These are phyloP conservation scores for Lactarius hatsudake DNA, from an alignment of 768 basidiomycete species.

Conservation along the genomic window DNA sequence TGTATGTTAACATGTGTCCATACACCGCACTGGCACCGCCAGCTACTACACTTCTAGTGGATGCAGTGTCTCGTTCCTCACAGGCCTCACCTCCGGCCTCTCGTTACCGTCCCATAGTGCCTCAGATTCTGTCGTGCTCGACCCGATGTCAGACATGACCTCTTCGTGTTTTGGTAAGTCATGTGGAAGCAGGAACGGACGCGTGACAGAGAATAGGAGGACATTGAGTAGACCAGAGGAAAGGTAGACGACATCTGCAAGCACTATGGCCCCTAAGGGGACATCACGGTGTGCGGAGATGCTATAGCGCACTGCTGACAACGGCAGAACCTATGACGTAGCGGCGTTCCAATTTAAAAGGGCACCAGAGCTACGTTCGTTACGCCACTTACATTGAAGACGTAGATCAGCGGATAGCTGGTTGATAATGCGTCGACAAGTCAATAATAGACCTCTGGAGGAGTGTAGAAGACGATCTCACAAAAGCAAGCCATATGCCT, in stretches of 20 bases:
- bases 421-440: not conserved
- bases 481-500: slow-evolving; percentile 4
- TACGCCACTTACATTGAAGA: slow-evolving; percentile 32
- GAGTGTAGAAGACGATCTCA: not conserved
- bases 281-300: slow-evolving; percentile 34
- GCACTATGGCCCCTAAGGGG: slow-evolving; percentile 39
- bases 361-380: not conserved
- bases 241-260: slow-evolving; percentile 41
- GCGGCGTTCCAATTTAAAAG: not conserved
- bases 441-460: not conserved
- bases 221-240: slow-evolving; percentile 46
- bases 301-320: slow-evolving; percentile 41
- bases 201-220: slow-evolving; percentile 38
- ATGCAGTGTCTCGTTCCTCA: not conserved
- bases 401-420: slow-evolving; percentile 47
- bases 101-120: not conserved
- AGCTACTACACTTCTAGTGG: not conserved
- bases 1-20: not conserved
- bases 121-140: slow-evolving; percentile 19
- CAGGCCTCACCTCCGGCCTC: not conserved
- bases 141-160: not conserved
- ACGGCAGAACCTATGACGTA: slow-evolving; percentile 36
- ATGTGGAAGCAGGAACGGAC: slow-evolving; percentile 38
- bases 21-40: not conserved
- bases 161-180: not conserved